Conservation (phyloP, 2,329 filamentous ascomycete genomes). For the Herpotrichia juniperi region DNA sequence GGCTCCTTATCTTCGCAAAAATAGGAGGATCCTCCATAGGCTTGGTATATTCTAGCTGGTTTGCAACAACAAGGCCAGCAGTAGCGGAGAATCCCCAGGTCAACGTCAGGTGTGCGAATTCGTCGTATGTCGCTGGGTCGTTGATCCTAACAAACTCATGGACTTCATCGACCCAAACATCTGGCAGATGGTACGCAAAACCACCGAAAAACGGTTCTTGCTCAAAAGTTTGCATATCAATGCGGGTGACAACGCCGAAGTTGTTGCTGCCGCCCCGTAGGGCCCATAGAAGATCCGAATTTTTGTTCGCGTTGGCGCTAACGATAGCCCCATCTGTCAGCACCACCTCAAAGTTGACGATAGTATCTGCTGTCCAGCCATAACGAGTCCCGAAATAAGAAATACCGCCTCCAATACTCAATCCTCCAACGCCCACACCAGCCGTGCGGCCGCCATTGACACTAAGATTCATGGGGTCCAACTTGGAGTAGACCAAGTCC, state of each 20-base stretch:
- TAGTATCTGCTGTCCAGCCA: slow-evolving; percentile 8
- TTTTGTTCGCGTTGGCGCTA: slow-evolving; percentile 15
- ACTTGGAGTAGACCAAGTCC: slow-evolving; percentile 8
- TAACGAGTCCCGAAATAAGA: not conserved
- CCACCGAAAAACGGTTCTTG: slow-evolving; percentile 18
- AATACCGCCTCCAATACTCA: not conserved
- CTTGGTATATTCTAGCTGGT: slow-evolving; percentile 8
- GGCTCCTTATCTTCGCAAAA: slow-evolving; percentile 10
- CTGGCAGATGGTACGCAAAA: slow-evolving; percentile 10
- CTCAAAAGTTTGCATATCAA: slow-evolving; percentile 25
- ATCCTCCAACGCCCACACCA: slow-evolving; percentile 9
- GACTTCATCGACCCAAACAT: slow-evolving; percentile 4
- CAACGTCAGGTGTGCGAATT: slow-evolving; percentile 4
- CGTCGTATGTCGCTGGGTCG: slow-evolving; percentile 5
- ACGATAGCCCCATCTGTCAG: slow-evolving; percentile 41
- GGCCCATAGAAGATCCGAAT: slow-evolving; percentile 37
- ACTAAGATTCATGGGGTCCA: slow-evolving; percentile 3
- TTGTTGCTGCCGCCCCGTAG: slow-evolving; percentile 39
- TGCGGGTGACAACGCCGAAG: slow-evolving; percentile 33
- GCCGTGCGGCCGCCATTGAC: slow-evolving; percentile 12
- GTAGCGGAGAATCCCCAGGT: slow-evolving; percentile 2
- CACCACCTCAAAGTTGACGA: slow-evolving; percentile 40
- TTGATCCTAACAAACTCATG: slow-evolving; percentile 8
- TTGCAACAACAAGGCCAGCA: slow-evolving; percentile 1
- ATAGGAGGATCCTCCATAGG: slow-evolving; percentile 13